phyloP scores from a whole-genome alignment of 139 green algal species.

The Pycnococcus provasolii region DNA sequence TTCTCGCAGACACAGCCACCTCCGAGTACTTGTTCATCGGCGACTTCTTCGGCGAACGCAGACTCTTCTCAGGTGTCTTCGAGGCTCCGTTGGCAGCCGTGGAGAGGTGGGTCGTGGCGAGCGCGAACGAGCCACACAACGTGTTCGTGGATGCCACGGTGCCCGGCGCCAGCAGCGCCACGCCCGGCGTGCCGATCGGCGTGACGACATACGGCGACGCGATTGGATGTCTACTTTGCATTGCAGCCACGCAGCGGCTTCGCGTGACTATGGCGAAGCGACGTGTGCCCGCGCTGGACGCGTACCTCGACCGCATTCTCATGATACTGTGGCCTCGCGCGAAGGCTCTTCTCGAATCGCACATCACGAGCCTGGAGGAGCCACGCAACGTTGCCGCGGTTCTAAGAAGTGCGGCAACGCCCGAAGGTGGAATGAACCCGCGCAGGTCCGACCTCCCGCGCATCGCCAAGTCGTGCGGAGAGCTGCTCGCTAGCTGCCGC shows the following conservation, averaged over 20 bases:
- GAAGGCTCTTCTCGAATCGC: conserved; percentile 57
- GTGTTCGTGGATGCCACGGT: conserved; percentile 1
- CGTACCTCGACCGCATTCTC: conserved; percentile 84
- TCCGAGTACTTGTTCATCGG: conserved; percentile 79
- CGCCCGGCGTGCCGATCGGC: background rate
- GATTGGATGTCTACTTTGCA: conserved; percentile 1
- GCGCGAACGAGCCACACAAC: background rate
- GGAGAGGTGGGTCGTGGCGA: background rate
- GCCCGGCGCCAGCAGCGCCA: background rate
- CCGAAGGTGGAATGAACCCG: too few relatives aligned
- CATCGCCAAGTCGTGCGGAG: too few relatives aligned
- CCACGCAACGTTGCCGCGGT: too few relatives aligned
- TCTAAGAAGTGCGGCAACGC: too few relatives aligned
- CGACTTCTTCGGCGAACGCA: conserved; percentile 80
- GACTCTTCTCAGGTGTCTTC: conserved; percentile 58
- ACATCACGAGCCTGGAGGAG: conserved; percentile 27
- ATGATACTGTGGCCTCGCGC: conserved; percentile 83
- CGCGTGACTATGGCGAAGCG: conserved; percentile 46
- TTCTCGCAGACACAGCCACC: conserved; percentile 87
- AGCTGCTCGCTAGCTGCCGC: too few relatives aligned
- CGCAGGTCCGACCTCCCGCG: too few relatives aligned
- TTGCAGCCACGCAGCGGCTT: too few relatives aligned
- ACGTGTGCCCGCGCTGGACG: conserved; percentile 72
- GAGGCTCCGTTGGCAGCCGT: conserved; percentile 28
- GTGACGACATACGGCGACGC: conserved; percentile 21